Evolutionary conservation across 2,329 filamentous ascomycete species (phyloP).

Genomic region (Verticillium longisporum): DNA sequence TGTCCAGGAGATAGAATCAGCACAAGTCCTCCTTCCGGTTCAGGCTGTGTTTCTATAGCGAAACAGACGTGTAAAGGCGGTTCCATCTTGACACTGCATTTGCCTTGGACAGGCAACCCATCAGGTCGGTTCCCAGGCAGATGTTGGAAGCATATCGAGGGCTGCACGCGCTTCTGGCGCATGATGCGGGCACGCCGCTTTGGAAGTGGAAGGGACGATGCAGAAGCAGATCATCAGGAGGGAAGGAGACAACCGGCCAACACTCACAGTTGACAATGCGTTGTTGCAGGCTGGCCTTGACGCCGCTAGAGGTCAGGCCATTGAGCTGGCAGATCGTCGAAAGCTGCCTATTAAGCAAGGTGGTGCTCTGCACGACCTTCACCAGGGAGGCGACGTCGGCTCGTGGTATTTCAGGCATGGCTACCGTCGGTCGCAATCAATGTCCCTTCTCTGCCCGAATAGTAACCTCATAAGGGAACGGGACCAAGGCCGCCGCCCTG

Average conservation of each 20-base stretch:
- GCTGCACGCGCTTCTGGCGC: no score
- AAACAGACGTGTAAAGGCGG: no score
- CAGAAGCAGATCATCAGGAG: slow-evolving; percentile 1
- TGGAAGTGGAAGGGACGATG: no score
- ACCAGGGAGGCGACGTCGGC: slow-evolving; percentile 39
- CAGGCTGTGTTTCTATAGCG: no score
- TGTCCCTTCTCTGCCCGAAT: background rate
- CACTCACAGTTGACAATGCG: slow-evolving; percentile 73
- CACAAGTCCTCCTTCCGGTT: background rate
- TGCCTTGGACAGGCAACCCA: no score
- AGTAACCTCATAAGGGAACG: slow-evolving; percentile 11
- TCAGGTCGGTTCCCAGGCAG: no score
- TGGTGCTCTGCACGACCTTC: slow-evolving; percentile 33
- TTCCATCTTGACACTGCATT: no score
- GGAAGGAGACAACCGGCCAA: slow-evolving; percentile 5
- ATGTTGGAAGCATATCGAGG: no score
- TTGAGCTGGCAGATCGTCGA: slow-evolving; percentile 71
- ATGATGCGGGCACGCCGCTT: no score
- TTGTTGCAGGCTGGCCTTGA: slow-evolving; percentile 75
- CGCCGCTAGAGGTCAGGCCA: slow-evolving; percentile 69
- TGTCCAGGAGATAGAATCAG: background rate
- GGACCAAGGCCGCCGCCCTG: background rate
- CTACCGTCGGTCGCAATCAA: background rate
- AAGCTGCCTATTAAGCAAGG: slow-evolving; percentile 56
- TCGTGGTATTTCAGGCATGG: slow-evolving; percentile 21